These are phyloP conservation scores for Schoenoplectus tabernaemontani DNA, from an alignment of 202 grass and related monocot genomes.

Conservation along the genomic window DNA sequence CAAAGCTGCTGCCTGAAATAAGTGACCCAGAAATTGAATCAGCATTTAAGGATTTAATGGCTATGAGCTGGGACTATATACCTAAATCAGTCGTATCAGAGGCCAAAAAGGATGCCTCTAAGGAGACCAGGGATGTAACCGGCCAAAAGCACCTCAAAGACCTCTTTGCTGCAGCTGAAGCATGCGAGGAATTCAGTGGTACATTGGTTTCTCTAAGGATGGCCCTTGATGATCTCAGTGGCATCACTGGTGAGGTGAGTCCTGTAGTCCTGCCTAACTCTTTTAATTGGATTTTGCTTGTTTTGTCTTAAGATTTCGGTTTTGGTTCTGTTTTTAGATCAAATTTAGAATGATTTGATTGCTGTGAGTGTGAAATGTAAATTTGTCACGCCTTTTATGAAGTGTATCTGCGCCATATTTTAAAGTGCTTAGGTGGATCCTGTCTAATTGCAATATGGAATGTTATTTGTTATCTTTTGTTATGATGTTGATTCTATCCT, in stretches of 20 bases:
- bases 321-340: not conserved
- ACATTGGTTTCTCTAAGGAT: slow-evolving; percentile 68
- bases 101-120: slow-evolving; percentile 62
- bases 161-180: slow-evolving; percentile 72
- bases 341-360: not conserved
- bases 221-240: slow-evolving; percentile 86
- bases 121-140: slow-evolving; percentile 47
- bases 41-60: slow-evolving; percentile 86
- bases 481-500: not conserved
- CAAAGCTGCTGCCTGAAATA: slow-evolving; percentile 52
- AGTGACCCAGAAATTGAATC: slow-evolving; percentile 62
- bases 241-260: slow-evolving; percentile 68
- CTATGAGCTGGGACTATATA: slow-evolving; percentile 69
- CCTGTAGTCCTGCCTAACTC: slow-evolving; percentile 5
- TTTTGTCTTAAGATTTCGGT: not conserved
- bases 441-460: not conserved
- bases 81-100: slow-evolving; percentile 46
- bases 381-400: not conserved
- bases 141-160: slow-evolving; percentile 62
- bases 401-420: not conserved
- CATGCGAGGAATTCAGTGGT: slow-evolving; percentile 72
- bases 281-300: not conserved
- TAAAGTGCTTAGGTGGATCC: not conserved
- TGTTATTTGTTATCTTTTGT: not conserved
- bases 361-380: not conserved